phyloP scores from a whole-genome alignment of 805 yeast genomes.

The Barnettozyma botsteinii region DNA sequence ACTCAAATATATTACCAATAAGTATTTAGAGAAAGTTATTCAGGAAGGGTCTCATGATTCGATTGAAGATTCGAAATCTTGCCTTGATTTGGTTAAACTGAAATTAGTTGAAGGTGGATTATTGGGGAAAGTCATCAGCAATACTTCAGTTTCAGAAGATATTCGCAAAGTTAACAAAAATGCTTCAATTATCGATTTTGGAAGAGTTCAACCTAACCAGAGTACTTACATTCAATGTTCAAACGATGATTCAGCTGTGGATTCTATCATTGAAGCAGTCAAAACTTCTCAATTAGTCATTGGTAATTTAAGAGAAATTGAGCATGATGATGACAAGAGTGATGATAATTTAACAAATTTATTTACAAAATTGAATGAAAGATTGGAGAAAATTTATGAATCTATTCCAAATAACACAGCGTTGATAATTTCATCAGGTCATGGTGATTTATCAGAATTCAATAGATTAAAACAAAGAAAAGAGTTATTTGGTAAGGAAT shows the following conservation, averaged over 20 bases:
- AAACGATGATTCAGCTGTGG: conserved; percentile 57
- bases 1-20: conserved; percentile 60
- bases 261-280: conserved; percentile 27
- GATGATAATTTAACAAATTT: conserved; percentile 9
- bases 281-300: conserved; percentile 38
- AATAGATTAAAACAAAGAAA: conserved; percentile 39
- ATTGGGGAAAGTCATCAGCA: conserved; percentile 50
- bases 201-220: conserved; percentile 23
- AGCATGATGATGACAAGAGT: conserved; percentile 12
- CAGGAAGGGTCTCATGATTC: conserved; percentile 82
- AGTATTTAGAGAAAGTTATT: conserved; percentile 49
- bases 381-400: conserved; percentile 45
- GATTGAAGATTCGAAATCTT: conserved; percentile 75
- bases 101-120: conserved; percentile 62
- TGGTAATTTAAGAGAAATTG: conserved; percentile 50
- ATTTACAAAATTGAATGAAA: conserved; percentile 32
- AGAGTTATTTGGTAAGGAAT: conserved; percentile 38
- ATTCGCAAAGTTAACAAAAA: conserved; percentile 27
- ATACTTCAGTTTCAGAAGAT: conserved; percentile 37
- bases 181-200: conserved; percentile 31
- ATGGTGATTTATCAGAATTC: conserved; percentile 51
- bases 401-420: conserved; percentile 53
- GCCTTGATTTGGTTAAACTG: conserved; percentile 67
- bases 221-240: conserved; percentile 35
- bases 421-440: conserved; percentile 55